phyloP scores from a whole-genome alignment of 805 yeast species.

The Starmerella kuoi region DNA sequence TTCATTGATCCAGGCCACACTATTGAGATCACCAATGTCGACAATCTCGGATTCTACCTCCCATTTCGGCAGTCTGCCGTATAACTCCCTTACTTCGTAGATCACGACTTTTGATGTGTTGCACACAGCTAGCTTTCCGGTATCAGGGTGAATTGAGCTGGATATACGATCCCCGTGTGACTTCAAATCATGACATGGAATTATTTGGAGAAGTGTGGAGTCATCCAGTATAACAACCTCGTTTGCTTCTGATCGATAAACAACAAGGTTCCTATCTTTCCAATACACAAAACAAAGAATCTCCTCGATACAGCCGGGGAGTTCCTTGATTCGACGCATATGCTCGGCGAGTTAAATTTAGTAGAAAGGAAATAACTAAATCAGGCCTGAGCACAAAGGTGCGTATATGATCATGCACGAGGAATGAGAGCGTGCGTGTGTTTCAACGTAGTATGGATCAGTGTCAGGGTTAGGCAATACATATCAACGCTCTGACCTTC shows the following conservation, averaged over 20 bases:
- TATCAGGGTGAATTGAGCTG: slow-evolving; percentile 49
- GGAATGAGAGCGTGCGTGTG: too few relatives aligned
- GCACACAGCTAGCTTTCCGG: slow-evolving; percentile 37
- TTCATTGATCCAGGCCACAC: background rate
- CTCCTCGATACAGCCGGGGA: background rate
- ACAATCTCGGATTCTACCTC: background rate
- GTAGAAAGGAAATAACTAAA: too few relatives aligned
- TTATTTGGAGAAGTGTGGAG: slow-evolving; percentile 53
- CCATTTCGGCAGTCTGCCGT: slow-evolving; percentile 17
- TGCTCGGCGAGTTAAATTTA: too few relatives aligned
- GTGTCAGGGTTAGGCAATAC: too few relatives aligned
- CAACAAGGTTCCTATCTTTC: slow-evolving; percentile 49
- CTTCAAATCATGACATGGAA: slow-evolving; percentile 41
- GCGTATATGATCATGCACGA: too few relatives aligned
- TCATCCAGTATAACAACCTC: slow-evolving; percentile 49
- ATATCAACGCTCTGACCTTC: too few relatives aligned
- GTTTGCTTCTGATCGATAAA: slow-evolving; percentile 80
- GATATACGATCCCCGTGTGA: slow-evolving; percentile 42
- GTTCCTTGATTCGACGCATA: too few relatives aligned
- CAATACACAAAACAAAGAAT: slow-evolving; percentile 44
- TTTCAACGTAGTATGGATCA: too few relatives aligned
- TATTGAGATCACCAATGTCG: background rate
- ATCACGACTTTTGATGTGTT: slow-evolving; percentile 19
- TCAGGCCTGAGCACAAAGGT: too few relatives aligned
- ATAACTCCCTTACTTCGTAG: slow-evolving; percentile 21